These are phyloP conservation scores for Astrephomene gubernaculifera DNA, from an alignment of 139 green algal species.

Conservation along the genomic window DNA sequence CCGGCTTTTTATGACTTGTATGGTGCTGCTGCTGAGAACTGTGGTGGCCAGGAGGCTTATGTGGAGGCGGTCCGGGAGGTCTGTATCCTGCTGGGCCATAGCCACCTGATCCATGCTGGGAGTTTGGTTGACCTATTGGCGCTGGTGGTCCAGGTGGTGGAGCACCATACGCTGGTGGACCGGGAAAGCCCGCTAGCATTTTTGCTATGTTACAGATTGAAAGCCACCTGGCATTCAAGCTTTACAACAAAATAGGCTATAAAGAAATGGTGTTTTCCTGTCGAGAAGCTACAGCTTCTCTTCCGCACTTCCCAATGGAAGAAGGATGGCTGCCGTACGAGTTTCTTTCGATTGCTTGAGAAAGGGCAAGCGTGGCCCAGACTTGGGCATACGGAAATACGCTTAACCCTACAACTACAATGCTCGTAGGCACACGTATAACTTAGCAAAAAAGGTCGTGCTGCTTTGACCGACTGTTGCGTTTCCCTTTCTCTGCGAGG, in stretches of 20 bases:
- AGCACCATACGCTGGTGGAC: conserved; percentile 1
- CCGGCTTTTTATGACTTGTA: background rate
- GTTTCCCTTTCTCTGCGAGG: too few relatives aligned
- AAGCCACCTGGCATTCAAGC: background rate
- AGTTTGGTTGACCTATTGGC: background rate
- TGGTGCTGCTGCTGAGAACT: background rate
- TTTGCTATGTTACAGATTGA: background rate
- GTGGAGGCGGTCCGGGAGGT: background rate
- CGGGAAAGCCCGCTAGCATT: conserved; percentile 25
- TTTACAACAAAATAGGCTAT: background rate
- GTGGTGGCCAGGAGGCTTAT: background rate
- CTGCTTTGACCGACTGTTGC: too few relatives aligned
- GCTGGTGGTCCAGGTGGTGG: background rate
- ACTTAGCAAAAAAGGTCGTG: too few relatives aligned
- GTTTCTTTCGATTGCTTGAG: too few relatives aligned
- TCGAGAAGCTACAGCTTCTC: background rate
- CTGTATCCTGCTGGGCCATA: conserved; percentile 7
- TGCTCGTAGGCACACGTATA: too few relatives aligned
- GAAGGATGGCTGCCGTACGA: too few relatives aligned
- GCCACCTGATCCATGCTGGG: background rate
- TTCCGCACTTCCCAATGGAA: too few relatives aligned
- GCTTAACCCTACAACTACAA: too few relatives aligned
- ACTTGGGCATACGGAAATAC: too few relatives aligned
- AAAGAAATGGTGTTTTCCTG: background rate
- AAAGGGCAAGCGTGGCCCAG: too few relatives aligned